Conservation (phyloP, 2,329 filamentous ascomycete species). For the Coniochaeta hoffmannii region DNA sequence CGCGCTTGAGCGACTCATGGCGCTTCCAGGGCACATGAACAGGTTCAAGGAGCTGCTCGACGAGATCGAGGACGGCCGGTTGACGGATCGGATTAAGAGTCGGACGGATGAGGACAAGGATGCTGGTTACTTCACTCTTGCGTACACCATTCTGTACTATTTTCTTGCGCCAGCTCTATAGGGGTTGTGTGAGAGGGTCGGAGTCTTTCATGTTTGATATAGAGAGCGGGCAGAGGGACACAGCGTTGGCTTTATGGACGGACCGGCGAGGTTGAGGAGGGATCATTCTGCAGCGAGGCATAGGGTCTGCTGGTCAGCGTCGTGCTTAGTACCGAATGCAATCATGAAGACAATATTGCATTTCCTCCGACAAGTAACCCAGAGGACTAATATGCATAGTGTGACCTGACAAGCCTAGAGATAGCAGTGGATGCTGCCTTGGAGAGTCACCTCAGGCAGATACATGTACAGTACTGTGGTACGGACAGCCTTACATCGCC, state of each 20-base stretch:
- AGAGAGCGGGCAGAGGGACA: slow-evolving; percentile 1
- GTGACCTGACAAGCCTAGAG: no score
- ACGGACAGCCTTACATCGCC: no score
- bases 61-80: slow-evolving; percentile 36
- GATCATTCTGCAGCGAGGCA: neutral
- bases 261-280: neutral
- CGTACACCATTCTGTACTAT: slow-evolving; percentile 48
- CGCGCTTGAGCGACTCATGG: slow-evolving; percentile 35
- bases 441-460: no score
- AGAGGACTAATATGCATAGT: no score
- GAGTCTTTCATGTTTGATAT: neutral
- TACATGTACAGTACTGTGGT: no score
- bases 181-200: neutral
- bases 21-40: slow-evolving; percentile 21
- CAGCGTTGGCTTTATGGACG: neutral
- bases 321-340: no score
- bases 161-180: slow-evolving; percentile 44
- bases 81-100: slow-evolving; percentile 26
- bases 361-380: no score
- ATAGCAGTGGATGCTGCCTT: no score
- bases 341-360: no score
- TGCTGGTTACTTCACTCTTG: slow-evolving; percentile 34
- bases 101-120: slow-evolving; percentile 12
- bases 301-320: no score
- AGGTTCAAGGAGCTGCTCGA: slow-evolving; percentile 42